Evolutionary conservation across 768 basidiomycete genomes (phyloP).

Genomic region (Peribolospora baueri): DNA sequence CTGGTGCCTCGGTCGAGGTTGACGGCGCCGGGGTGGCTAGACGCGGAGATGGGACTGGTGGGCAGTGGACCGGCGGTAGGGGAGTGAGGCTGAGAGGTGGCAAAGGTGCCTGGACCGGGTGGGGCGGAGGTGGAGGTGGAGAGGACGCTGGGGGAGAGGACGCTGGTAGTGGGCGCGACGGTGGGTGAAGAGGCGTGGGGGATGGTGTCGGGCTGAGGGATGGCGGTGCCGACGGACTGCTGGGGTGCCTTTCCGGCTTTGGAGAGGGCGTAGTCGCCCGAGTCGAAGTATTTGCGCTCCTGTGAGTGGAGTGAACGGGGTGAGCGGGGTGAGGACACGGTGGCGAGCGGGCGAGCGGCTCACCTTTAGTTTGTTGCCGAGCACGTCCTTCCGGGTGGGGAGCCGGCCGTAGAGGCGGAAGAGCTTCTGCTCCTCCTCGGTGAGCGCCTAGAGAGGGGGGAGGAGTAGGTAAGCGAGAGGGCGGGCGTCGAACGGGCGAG

Average conservation of each 20-base stretch:
- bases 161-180: no score
- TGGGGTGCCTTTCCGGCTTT: constrained; percentile 71
- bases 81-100: no score
- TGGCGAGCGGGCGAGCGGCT: constrained; percentile 8
- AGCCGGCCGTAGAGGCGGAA: constrained; percentile 86
- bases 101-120: no score
- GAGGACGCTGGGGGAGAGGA: no score
- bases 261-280: constrained; percentile 89
- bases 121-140: no score
- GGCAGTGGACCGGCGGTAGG: no score
- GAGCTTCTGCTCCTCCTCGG: constrained; percentile 74
- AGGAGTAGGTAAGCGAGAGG: not conserved
- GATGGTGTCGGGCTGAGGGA: constrained; percentile 64
- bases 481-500: no score
- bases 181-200: not conserved
- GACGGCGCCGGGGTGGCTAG: no score
- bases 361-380: constrained; percentile 90
- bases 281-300: constrained; percentile 99
- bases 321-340: not conserved
- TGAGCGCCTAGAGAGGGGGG: constrained; percentile 34
- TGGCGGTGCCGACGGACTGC: constrained; percentile 74
- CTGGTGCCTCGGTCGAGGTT: no score
- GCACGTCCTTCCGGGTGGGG: constrained; percentile 73
- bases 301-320: constrained; percentile 17
- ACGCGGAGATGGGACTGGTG: no score